Evolutionary conservation across 2,329 filamentous ascomycete species (phyloP), one percentile per base, ranked within the genome.

Genomic region (Fusarium stilboides): DNA sequence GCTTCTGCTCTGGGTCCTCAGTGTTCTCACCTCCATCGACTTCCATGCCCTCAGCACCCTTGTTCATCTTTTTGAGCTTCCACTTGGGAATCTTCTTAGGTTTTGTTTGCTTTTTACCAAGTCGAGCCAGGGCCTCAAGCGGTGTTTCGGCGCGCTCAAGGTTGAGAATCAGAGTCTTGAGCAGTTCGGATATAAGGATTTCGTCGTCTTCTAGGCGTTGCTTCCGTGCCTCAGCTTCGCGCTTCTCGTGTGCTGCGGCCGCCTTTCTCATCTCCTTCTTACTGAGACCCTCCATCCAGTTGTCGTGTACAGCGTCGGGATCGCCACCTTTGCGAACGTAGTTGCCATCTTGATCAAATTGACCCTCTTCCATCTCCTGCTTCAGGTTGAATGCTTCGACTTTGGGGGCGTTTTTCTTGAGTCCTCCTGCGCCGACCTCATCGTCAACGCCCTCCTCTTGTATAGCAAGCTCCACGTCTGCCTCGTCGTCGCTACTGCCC

Each of bases 351-450:
- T 96, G 92, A 77, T 99, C 96, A 75, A 98, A 99, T 13, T 90
- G 87, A 2, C 96, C 96, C 72, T 98, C 95, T 76, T 98, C 94
- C 78, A 97, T 91, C 79, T 99, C 96, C 14, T 88, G 84, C 62
- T 89, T 90, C 86, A 99, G 92, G 77, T 99, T 98, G 86, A 99
- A 99, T 4, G 95, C 95, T 79, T 98, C 96, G 8, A 99, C 87
- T 78, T 96, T 93, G 3, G 96, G 96, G 3, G 96, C 96, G 79
- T 98, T 94, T 74, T 90, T 92, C 82, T 98, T 98, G 73, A 97
- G 91, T 3, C 92, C 92, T 15, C 96, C 96, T 2, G 93, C 91
- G 3, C 96, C 96, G 8, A 99, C 85, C 78, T 99, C 96, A 56
- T 94, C 91, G 71, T 98, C 96, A 17, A 97, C 77, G 19, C 89